phyloP scores from a whole-genome alignment of 1,139 yeast species.

The Blastobotrys elegans region DNA sequence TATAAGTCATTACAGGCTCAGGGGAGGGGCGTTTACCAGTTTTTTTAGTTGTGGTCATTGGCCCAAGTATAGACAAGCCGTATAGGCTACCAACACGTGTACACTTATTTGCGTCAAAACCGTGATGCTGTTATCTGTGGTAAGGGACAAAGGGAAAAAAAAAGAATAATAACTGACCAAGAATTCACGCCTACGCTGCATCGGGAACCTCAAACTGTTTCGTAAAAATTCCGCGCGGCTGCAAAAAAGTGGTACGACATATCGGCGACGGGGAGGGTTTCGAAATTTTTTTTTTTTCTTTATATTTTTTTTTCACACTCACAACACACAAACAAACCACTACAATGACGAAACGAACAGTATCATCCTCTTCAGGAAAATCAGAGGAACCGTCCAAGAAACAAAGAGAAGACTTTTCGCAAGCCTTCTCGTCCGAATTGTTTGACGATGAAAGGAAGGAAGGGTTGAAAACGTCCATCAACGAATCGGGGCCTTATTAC shows the following conservation, averaged over 20 bases:
- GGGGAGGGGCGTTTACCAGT: no score
- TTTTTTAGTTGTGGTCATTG: no score
- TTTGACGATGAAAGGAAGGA: slow-evolving; percentile 15
- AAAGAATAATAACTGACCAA: no score
- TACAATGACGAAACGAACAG: slow-evolving; percentile 9
- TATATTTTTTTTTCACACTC: neutral
- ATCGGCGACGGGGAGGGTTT: neutral
- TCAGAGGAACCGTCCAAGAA: neutral
- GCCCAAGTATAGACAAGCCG: no score
- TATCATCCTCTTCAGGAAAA: neutral
- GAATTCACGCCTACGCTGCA: no score
- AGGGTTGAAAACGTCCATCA: slow-evolving; percentile 25
- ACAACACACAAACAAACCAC: neutral
- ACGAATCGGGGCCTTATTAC: slow-evolving; percentile 65
- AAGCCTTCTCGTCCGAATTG: slow-evolving; percentile 13
- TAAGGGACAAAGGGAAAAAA: no score
- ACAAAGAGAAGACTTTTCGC: slow-evolving; percentile 6
- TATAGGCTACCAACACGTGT: no score
- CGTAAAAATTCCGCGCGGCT: neutral
- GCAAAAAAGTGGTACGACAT: neutral
- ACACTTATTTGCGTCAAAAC: no score
- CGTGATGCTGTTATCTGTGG: no score
- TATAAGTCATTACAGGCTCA: no score
- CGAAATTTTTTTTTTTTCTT: neutral
- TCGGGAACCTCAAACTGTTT: no score